A percentile compares a stretch with the other conserved stretches of the same genome.
These are phyloP conservation scores for Tausonia pullulans DNA, from an alignment of 1,284 basidiomycete genomes.

Conservation along the genomic window DNA sequence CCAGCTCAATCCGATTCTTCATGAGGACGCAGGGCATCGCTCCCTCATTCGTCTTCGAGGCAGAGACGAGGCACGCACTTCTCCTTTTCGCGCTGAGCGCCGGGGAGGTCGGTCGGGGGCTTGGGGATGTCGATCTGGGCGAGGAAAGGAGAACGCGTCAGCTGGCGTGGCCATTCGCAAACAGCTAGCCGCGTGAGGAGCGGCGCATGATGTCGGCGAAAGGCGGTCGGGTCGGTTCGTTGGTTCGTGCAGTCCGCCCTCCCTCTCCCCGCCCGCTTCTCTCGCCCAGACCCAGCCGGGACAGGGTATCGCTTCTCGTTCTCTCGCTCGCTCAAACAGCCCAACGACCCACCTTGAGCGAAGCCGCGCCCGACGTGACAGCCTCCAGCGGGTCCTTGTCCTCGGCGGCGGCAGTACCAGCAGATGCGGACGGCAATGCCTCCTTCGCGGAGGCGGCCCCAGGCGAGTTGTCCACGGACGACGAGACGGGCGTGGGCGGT, in stretches of 20 bases:
- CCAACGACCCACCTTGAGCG: conserved; percentile 3
- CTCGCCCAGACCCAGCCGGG: background rate
- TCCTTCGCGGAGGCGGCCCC: background rate
- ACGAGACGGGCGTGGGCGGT: background rate
- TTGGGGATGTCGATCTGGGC: conserved; percentile 16
- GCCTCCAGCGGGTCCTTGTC: background rate
- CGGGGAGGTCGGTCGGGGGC: conserved; percentile 13
- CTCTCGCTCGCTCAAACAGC: background rate
- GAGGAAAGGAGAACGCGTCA: background rate
- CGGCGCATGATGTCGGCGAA: background rate
- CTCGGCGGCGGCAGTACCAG: too few species aligned
- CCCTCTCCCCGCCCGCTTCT: background rate
- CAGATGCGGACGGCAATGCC: background rate
- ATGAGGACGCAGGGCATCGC: too few species aligned
- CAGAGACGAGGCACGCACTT: background rate
- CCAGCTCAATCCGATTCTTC: too few species aligned
- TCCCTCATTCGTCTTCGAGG: too few species aligned
- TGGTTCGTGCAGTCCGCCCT: background rate
- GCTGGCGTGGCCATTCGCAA: background rate
- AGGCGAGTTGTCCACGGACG: background rate
- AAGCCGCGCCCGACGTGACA: background rate
- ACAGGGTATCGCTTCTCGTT: background rate
- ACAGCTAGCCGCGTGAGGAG: background rate
- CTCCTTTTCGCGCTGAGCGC: conserved; percentile 6
- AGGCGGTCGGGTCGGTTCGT: too few species aligned